phyloP scores from a whole-genome alignment of 2,329 filamentous ascomycete species.

The Biscogniauxia marginata region DNA sequence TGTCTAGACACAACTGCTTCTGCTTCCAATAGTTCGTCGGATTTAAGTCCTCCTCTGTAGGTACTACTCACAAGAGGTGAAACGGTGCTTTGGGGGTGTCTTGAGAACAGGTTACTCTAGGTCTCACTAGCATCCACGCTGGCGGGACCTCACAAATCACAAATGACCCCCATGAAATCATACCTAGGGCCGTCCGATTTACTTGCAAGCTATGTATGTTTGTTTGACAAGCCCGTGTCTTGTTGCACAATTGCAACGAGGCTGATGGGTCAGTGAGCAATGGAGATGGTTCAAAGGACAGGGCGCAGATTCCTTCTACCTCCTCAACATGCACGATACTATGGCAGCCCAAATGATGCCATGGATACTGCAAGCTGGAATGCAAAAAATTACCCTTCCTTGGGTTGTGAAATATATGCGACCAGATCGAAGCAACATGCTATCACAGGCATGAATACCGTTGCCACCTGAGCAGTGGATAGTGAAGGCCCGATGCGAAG shows the following conservation, averaged over 20 bases:
- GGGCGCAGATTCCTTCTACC: slow-evolving; percentile 2
- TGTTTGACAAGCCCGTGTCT: slow-evolving; percentile 13
- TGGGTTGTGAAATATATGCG: not conserved
- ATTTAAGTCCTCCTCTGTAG: not conserved
- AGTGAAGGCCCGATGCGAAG: not conserved
- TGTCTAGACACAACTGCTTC: not conserved
- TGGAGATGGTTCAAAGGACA: slow-evolving; percentile 2
- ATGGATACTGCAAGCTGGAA: not conserved
- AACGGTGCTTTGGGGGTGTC: slow-evolving; percentile 7
- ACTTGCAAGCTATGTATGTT: slow-evolving; percentile 7
- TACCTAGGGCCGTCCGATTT: slow-evolving; percentile 5
- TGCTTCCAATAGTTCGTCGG: not conserved
- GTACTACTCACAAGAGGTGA: slow-evolving; percentile 4
- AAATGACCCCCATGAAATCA: slow-evolving; percentile 2
- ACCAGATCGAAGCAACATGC: not conserved
- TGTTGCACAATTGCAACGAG: slow-evolving; percentile 11
- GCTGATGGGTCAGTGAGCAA: slow-evolving; percentile 8
- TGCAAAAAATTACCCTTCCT: not conserved
- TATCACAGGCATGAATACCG: not conserved
- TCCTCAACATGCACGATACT: not conserved
- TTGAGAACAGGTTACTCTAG: slow-evolving; percentile 10
- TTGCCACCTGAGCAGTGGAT: not conserved
- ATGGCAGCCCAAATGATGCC: slow-evolving; percentile 2
- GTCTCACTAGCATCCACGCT: slow-evolving; percentile 15
- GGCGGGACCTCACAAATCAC: slow-evolving; percentile 13